phyloP scores from a whole-genome alignment of 176 grass and related monocot genomes.

The Puccinellia tenuiflora region DNA sequence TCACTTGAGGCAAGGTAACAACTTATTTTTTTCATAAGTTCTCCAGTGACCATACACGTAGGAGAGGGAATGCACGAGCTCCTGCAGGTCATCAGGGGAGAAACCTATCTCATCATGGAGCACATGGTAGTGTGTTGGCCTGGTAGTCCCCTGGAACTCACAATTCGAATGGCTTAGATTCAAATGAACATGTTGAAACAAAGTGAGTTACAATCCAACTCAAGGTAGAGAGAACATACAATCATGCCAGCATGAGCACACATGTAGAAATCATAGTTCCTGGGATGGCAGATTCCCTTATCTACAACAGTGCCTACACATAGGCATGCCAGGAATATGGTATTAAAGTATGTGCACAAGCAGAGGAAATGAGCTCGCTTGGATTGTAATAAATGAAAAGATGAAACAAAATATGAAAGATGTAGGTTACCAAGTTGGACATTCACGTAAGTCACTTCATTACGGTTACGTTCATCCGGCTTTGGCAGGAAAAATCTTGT shows the following conservation, averaged over 20 bases:
- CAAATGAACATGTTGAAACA: background rate
- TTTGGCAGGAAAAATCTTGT: slow-evolving; percentile 53
- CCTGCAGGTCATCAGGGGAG: slow-evolving; percentile 41
- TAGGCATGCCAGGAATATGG: background rate
- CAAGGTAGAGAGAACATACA: slow-evolving; percentile 18
- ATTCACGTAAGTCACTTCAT: background rate
- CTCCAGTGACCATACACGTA: slow-evolving; percentile 43
- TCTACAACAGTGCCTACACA: slow-evolving; percentile 59
- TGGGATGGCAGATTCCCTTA: slow-evolving; percentile 48
- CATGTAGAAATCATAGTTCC: slow-evolving; percentile 62
- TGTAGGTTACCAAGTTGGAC: background rate
- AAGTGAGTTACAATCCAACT: background rate
- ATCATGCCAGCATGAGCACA: slow-evolving; percentile 56
- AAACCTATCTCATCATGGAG: slow-evolving; percentile 63
- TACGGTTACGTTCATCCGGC: background rate
- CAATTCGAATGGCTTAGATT: background rate
- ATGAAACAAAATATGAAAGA: background rate
- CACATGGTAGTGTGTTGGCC: slow-evolving; percentile 62
- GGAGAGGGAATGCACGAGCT: slow-evolving; percentile 55
- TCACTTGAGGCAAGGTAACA: background rate
- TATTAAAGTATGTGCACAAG: background rate
- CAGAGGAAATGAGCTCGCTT: background rate
- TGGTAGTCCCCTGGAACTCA: slow-evolving; percentile 47
- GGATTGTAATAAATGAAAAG: background rate
- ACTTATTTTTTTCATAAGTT: background rate